Evolutionary conservation across 169 alveolate species (phyloP).

Genomic region (Eimeria sp.): DNA sequence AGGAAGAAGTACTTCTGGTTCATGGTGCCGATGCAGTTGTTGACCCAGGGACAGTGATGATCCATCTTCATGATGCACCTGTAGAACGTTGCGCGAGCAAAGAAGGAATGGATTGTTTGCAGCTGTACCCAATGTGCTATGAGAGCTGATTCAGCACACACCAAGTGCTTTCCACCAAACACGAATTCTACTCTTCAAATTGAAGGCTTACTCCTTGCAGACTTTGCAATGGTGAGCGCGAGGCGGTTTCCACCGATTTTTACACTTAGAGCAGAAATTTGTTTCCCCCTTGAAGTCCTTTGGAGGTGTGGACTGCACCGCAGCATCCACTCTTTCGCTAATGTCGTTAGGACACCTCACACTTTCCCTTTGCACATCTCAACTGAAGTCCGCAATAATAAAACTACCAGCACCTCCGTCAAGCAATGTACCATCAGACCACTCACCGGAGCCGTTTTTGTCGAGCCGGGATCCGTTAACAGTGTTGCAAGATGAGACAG

Average conservation of each 20-base stretch:
- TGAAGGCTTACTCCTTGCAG: slow-evolving; percentile 90
- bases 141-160: too few relatives aligned
- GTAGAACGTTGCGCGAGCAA: not conserved
- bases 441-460: slow-evolving; percentile 80
- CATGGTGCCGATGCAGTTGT: slow-evolving; percentile 94
- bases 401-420: not conserved
- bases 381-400: not conserved
- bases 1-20: slow-evolving; percentile 93
- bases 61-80: slow-evolving; percentile 90
- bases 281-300: slow-evolving; percentile 28
- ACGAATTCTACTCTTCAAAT: too few relatives aligned
- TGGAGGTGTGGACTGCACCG: slow-evolving; percentile 67
- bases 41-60: slow-evolving; percentile 95
- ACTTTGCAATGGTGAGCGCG: slow-evolving; percentile 94
- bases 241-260: slow-evolving; percentile 91
- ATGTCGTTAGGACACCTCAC: not conserved
- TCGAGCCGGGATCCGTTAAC: slow-evolving; percentile 77
- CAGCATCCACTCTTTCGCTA: not conserved
- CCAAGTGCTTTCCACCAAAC: not conserved
- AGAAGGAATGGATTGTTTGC: too few relatives aligned
- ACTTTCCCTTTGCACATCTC: not conserved
- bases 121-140: too few relatives aligned
- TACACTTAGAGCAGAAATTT: slow-evolving; percentile 67
- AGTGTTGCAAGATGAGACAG: slow-evolving; percentile 64
- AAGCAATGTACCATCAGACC: not conserved